Evolutionary conservation across 805 yeast species (phyloP), one percentile per base, ranked within the genome.

Genomic region (Kodamaea kakaduensis): DNA sequence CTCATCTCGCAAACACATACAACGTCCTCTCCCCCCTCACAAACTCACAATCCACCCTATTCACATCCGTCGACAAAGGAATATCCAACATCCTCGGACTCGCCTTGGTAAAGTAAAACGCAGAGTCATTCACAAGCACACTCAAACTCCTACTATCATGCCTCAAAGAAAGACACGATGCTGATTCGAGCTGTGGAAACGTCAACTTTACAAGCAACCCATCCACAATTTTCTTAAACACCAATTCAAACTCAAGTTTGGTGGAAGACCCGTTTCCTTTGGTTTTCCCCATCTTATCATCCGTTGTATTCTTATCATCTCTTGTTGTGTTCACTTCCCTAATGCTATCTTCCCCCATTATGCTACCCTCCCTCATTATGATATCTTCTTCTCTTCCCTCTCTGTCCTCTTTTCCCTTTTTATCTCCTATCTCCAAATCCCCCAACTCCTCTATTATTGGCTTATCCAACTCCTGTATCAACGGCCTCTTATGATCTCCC

Each of bases 391-490:
- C 23, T 28, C 9, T 9, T 17, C 14, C 16, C 27, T 25, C 14
- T 25, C 7, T 5, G 5, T 25, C 16, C 7, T 12, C 9, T 25
- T 10, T n/a, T 8, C 5, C 19, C 19, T 19, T 8, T 15, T 15
- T 6, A 13, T 26, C n/a, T 16, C 19, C 29, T 26, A 27, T 27
- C 22, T 27, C 21, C 32, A 27, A 22, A 5, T 21, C 32, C 15
- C 57, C 61, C 9, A 80, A 67, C 41, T 78, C 86, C 49, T 77
- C 70, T 26, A 81, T 79, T 37, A 79, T 47, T 6, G 77, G 77
- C 35, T 58, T 69, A 22, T 58, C 61, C 9, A 80, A 67, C 40
- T 78, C 86, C 49, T 77, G 70, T 25, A 80, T 79, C 36, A 79
- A 47, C 6, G 77, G 77, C 35, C 58, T 68, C 6, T 46, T 40